Percentiles rank a stretch among this genome's conserved stretches.
Conservation (phyloP, 768 basidiomycete genomes). For the Rhodotorula paludigena region DNA sequence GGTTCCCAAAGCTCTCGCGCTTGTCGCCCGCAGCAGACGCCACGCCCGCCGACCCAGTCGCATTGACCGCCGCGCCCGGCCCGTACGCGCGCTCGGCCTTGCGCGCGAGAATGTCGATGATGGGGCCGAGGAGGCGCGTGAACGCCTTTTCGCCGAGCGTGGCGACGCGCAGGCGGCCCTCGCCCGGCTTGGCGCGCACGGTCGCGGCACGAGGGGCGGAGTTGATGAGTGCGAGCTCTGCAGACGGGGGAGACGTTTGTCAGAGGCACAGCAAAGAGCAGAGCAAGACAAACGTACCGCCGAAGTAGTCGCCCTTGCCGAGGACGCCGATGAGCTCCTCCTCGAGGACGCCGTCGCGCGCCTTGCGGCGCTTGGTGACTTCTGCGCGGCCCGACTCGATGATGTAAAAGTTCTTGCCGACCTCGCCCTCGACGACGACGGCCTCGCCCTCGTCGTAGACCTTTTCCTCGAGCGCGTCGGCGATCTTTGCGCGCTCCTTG, state of each 20-base stretch:
- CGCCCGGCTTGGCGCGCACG: constrained; percentile 59
- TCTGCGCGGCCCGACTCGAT: constrained; percentile 88
- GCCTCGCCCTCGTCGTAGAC: constrained; percentile 76
- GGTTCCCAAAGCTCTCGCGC: not conserved
- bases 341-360: constrained; percentile 51
- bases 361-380: constrained; percentile 65
- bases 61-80: constrained; percentile 20
- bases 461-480: constrained; percentile 82
- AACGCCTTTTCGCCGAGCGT: constrained; percentile 89
- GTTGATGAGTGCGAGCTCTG: constrained; percentile 86
- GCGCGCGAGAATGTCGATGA: constrained; percentile 43
- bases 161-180: constrained; percentile 75
- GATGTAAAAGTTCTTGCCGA: constrained; percentile 96
- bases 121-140: constrained; percentile 73
- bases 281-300: constrained; percentile 59
- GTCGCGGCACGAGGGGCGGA: constrained; percentile 92
- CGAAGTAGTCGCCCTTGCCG: constrained; percentile 94
- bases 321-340: constrained; percentile 70
- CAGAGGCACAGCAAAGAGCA: not conserved
- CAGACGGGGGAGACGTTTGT: constrained; percentile 12
- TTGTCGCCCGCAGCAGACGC: not conserved
- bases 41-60: not conserved
- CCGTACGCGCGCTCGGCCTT: constrained; percentile 42
- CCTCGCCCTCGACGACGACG: constrained; percentile 86
- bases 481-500: constrained; percentile 90